A percentile compares a stretch with the other conserved stretches of the same genome.
These are phyloP conservation scores for Kwoniella shivajii DNA, from an alignment of 1,284 basidiomycete species.

Conservation along the genomic window DNA sequence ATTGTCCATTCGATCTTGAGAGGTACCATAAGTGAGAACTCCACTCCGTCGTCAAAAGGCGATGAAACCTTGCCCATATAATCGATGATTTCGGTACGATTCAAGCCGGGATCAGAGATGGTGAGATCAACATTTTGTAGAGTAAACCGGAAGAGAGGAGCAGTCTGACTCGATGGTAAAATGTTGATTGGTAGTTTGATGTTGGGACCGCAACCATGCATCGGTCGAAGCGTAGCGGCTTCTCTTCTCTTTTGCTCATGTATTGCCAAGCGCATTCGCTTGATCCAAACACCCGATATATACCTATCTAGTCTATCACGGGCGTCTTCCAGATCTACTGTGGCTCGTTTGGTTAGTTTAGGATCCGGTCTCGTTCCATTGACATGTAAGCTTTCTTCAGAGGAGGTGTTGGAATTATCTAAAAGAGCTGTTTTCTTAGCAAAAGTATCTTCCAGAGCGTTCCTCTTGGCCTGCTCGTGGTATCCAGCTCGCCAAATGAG, in stretches of 20 bases:
- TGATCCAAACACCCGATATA: slow-evolving; percentile 78
- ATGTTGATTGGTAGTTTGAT: slow-evolving; percentile 56
- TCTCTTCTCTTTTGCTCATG: slow-evolving; percentile 57
- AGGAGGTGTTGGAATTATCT: slow-evolving; percentile 38
- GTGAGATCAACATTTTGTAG: slow-evolving; percentile 65
- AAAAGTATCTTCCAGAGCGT: slow-evolving; percentile 80
- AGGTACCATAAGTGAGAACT: slow-evolving; percentile 81
- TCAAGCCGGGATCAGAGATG: slow-evolving; percentile 61
- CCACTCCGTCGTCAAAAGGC: slow-evolving; percentile 67
- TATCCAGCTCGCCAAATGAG: slow-evolving; percentile 76
- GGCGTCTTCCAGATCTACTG: slow-evolving; percentile 72
- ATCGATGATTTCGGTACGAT: slow-evolving; percentile 58
- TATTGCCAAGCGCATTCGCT: slow-evolving; percentile 57
- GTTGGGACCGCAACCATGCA: slow-evolving; percentile 33
- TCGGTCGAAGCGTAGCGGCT: slow-evolving; percentile 48
- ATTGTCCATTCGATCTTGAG: slow-evolving; percentile 75
- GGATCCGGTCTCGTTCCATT: not conserved
- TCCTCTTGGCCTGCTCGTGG: slow-evolving; percentile 72
- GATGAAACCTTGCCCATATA: slow-evolving; percentile 55
- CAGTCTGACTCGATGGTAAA: slow-evolving; percentile 56
- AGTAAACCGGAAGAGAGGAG: slow-evolving; percentile 74
- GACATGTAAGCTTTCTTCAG: slow-evolving; percentile 44
- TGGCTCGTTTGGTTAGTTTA: slow-evolving; percentile 43
- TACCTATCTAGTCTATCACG: slow-evolving; percentile 70
- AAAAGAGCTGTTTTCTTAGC: slow-evolving; percentile 69